phyloP scores from a whole-genome alignment of 1,139 yeast species.

The Saccharomyces uvarum region DNA sequence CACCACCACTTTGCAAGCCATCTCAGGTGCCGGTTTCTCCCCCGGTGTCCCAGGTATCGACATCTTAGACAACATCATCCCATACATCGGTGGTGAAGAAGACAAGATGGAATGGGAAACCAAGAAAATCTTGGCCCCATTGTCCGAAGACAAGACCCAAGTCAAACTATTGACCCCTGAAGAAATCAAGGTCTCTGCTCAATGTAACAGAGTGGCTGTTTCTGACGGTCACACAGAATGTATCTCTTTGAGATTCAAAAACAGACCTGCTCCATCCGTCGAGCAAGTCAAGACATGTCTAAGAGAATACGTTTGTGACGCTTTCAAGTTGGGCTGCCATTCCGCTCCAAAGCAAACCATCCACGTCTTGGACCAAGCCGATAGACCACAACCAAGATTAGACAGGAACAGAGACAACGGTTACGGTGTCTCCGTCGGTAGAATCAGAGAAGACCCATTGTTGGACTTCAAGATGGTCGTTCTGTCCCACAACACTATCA shows the following conservation, averaged over 20 bases:
- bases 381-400: conserved; percentile 96
- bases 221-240: conserved; percentile 98
- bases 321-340: conserved; percentile 64
- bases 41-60: conserved; percentile 98
- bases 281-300: conserved; percentile 69
- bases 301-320: conserved; percentile 76
- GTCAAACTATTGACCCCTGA: conserved; percentile 59
- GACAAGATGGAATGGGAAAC: conserved; percentile 99
- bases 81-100: conserved; percentile 93
- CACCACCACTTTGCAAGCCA: conserved; percentile 91
- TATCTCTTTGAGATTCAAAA: conserved; percentile 75
- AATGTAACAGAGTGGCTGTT: conserved; percentile 94
- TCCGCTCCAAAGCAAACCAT: conserved; percentile 92
- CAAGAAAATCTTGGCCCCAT: conserved; percentile 75
- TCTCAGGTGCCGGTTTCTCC: conserved; percentile 96
- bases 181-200: conserved; percentile 83
- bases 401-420: conserved; percentile 96
- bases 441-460: conserved; percentile 87
- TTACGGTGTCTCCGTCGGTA: conserved; percentile 90
- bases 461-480: conserved; percentile 94
- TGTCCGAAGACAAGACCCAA: conserved; percentile 45
- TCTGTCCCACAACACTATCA: conserved; percentile 89
- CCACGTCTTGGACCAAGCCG: conserved; percentile 81
- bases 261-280: conserved; percentile 75
- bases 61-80: conserved; percentile 86